A percentile compares a stretch with the other conserved stretches of the same genome.
Evolutionary conservation across 345 rosid species (phyloP).

Genomic region (Moringa oleifera): DNA sequence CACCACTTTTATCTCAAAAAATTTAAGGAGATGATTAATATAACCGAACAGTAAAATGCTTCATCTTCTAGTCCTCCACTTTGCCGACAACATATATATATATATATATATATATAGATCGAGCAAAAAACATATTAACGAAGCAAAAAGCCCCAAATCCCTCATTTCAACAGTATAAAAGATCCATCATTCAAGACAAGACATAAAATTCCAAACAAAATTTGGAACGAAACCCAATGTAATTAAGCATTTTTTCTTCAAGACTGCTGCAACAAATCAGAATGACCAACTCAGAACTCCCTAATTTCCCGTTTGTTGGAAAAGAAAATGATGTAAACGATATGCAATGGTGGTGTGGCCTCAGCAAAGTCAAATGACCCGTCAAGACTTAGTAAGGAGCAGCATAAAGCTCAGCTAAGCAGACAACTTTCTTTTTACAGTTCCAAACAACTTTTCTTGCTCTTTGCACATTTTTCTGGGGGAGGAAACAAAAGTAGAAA

Average conservation of each 20-base stretch:
- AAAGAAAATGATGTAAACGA: background rate
- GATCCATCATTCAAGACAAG: background rate
- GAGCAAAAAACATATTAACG: background rate
- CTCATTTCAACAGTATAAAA: background rate
- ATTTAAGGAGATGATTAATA: background rate
- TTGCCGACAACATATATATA: no score
- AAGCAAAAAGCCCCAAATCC: background rate
- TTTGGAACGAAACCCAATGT: background rate
- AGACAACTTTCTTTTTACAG: slow-evolving; percentile 1
- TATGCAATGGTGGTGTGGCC: no score
- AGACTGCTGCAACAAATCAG: background rate
- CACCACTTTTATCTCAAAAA: background rate
- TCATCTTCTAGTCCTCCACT: background rate
- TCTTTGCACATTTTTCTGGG: slow-evolving; percentile 6
- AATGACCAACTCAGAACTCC: background rate
- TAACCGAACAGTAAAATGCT: background rate
- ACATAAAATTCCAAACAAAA: background rate
- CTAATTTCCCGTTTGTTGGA: background rate
- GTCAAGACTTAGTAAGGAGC: background rate
- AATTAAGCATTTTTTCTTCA: background rate
- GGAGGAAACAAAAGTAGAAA: slow-evolving; percentile 7
- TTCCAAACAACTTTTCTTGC: background rate
- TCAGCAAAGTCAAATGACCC: background rate
- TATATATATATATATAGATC: no score
- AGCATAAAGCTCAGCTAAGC: slow-evolving; percentile 1